Evolutionary conservation across 179 eudicot genomes (phyloP), one percentile per base, ranked within the genome.

Genomic region (Silene noctiflora): DNA sequence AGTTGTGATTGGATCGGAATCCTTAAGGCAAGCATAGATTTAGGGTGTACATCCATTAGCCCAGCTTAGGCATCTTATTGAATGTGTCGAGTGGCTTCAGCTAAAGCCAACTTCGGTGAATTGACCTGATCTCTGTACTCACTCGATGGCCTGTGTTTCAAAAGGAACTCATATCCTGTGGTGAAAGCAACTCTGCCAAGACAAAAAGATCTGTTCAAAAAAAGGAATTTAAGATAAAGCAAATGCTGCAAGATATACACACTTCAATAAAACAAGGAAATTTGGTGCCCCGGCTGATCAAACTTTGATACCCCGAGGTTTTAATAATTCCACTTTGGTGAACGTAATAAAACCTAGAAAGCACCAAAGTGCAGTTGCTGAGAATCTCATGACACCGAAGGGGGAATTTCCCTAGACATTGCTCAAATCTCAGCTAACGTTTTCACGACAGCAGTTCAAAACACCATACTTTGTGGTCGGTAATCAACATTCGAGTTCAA

Each of bases 111-210:
- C 78, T 69, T 33, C 55, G 58, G 14, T 73, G 55, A 73, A 77
- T 77, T 64, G 60, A 56, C 21, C 60, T 56, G 77, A 73, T 76
- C 79, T 75, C 29, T 22, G 66, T 58, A 76, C 71, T 74, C 78
- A 76, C 69, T 71, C 78, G 62, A 83, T 16, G 85, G 83, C 80
- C 83, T 67, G 72, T 74, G 77, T 68, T 67, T 64, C 69, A 76
- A 76, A 76, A 79, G 75, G 69, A 79, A 29, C 27, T 69, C n/a
- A 72, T 77, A 63, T 76, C 81, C 75, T 69, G 42, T 22, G 39
- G 68, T 73, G 65, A 77, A 77, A 61, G 72, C 80, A 72, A 56
- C 83, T 83, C 81, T 72, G 46, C 69, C 27, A 46, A 64, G 14
- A 75, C 19, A 19, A 6, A 69, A 67, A 29, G 33, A 35, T 29